Evolutionary conservation across 2,329 filamentous ascomycete genomes (phyloP), one percentile per base, ranked within the genome.

Genomic region (Colletotrichum graminicola): DNA sequence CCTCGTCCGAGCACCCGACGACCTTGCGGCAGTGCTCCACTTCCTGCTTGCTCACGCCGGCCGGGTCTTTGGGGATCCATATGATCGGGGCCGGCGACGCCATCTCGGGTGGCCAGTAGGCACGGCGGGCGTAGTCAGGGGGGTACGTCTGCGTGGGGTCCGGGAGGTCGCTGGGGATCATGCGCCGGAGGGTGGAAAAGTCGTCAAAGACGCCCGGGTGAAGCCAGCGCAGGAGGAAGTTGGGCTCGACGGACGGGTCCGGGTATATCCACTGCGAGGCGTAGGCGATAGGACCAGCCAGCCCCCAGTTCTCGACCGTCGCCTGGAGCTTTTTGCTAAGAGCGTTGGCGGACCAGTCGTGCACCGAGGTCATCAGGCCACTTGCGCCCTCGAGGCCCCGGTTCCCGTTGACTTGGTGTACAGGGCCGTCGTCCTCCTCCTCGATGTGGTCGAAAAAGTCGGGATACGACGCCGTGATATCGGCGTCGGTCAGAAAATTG

Each of bases 141-240:
- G 87, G 80, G 75, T 93, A 93, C 18, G 72, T 69, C 26, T 74
- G 34, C 0, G 73, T 73, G 14, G 77, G 76, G 26, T 79, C 78
- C 0, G 78, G 76, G 10, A 74, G 62, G 43, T 75, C 73, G 12
- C 43, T 47, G 1, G 76, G 74, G 7, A 76, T 67, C 52, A 56
- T 49, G 43, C 63, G 75, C 5, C 1, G 87, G 82, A 72, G 83
- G 76, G 60, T 81, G 79, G 66, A 62, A 78, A 96, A 97, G 81
- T 93, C 90, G 74, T 89, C 86, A 79, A 94, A 93, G 62, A 90
- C 85, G 81, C 95, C 93, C 0, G 94, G 94, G 75, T 93, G 92
- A 66, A 97, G 82, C 84, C 93, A 97, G 73, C 89, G 90, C 54
- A 85, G 80, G 61, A 94, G 75, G 60, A 92, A 79, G 70, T 88